Evolutionary conservation across 192 early-diverging fungal species (phyloP).

Genomic region (Mortierella claussenii): DNA sequence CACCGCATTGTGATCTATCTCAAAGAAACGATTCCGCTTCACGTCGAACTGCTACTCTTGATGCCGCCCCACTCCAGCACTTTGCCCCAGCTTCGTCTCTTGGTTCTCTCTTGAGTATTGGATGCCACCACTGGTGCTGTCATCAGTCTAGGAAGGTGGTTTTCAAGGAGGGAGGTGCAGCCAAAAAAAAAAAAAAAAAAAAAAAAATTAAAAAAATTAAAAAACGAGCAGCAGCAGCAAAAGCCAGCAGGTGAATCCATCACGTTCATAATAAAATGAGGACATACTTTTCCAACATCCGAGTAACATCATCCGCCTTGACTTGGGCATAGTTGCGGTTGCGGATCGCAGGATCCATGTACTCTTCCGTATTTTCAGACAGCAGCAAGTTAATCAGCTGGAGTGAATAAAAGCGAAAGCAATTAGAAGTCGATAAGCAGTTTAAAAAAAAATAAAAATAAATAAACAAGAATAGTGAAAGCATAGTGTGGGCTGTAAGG

Average conservation of each 20-base stretch:
- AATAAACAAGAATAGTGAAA: too few relatives aligned
- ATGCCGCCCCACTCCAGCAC: conserved; percentile 52
- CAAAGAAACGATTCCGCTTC: too few relatives aligned
- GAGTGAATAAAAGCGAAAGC: not conserved
- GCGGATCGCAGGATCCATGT: conserved; percentile 69
- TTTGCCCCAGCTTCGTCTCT: conserved; percentile 50
- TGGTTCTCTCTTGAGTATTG: conserved; percentile 35
- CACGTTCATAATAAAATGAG: not conserved
- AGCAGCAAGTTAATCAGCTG: conserved; percentile 73
- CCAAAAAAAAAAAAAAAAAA: not conserved
- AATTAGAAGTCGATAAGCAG: not conserved
- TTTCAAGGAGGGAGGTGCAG: not conserved
- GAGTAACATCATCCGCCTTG: conserved; percentile 67
- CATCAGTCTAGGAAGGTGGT: conserved; percentile 23
- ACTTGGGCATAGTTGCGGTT: conserved; percentile 74
- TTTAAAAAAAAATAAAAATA: too few relatives aligned
- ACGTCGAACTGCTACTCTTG: too few relatives aligned
- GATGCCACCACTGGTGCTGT: conserved; percentile 35
- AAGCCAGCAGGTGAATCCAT: too few relatives aligned
- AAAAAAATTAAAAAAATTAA: not conserved
- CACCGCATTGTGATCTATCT: too few relatives aligned
- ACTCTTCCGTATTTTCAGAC: conserved; percentile 84
- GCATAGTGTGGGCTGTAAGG: too few relatives aligned
- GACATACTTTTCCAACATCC: conserved; percentile 86
- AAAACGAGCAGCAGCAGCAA: not conserved